phyloP scores from a whole-genome alignment of 768 basidiomycete species.

The Infundibulicybe gibba region DNA sequence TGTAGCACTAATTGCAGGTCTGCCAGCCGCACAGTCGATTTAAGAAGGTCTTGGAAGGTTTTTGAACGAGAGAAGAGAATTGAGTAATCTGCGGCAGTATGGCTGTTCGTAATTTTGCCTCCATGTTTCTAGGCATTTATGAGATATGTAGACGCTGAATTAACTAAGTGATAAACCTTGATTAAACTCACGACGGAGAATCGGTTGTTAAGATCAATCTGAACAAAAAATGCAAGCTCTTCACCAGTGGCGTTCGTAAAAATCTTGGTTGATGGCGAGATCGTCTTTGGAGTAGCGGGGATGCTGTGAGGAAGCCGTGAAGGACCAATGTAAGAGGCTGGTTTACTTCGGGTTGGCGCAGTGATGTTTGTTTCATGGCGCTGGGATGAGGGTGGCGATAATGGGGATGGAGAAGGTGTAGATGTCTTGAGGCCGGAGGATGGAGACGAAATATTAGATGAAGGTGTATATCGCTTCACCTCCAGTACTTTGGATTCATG shows the following conservation, averaged over 20 bases:
- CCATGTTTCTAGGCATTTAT: conserved; percentile 52
- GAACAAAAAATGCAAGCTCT: conserved; percentile 57
- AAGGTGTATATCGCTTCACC: too few species aligned
- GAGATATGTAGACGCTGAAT: background rate
- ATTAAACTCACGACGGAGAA: conserved; percentile 46
- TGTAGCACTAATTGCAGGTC: conserved; percentile 44
- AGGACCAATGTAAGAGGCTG: too few species aligned
- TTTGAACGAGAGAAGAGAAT: conserved; percentile 52
- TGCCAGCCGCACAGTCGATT: conserved; percentile 29
- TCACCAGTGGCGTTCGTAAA: conserved; percentile 41
- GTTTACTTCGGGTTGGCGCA: too few species aligned
- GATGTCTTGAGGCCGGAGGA: background rate
- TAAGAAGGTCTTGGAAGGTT: conserved; percentile 43
- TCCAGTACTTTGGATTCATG: too few species aligned
- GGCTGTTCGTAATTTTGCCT: conserved; percentile 51
- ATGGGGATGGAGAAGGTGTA: conserved; percentile 1
- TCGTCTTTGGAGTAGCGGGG: conserved; percentile 3
- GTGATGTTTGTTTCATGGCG: too few species aligned
- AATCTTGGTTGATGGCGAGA: conserved; percentile 23
- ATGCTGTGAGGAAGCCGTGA: background rate
- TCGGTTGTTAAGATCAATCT: conserved; percentile 61
- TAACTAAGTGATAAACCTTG: conserved; percentile 42
- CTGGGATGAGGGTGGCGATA: conserved; percentile 3
- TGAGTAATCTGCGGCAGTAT: conserved; percentile 56
- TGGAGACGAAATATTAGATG: too few species aligned